These are phyloP conservation scores for Wickerhamomyces chaumierensis DNA, from an alignment of 805 yeast genomes.

Conservation along the genomic window DNA sequence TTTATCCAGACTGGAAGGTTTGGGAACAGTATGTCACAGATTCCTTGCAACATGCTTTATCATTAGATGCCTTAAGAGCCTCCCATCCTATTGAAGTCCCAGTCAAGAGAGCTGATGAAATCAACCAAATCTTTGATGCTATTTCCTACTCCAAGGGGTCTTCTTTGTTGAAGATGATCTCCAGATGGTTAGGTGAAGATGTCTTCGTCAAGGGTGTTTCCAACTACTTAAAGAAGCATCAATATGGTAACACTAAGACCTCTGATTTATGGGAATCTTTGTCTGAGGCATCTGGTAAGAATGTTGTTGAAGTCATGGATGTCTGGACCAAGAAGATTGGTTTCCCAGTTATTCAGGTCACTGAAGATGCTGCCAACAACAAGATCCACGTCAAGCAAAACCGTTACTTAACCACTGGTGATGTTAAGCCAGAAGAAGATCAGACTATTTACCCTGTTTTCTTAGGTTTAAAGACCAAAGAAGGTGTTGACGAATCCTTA, in stretches of 20 bases:
- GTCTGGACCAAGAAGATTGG: constrained; percentile 76
- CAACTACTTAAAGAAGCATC: constrained; percentile 61
- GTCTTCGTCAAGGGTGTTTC: constrained; percentile 72
- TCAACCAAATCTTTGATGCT: constrained; percentile 77
- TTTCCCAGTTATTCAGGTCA: constrained; percentile 60
- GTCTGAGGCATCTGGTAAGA: constrained; percentile 58
- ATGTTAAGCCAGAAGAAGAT: constrained; percentile 68
- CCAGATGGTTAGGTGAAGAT: constrained; percentile 71
- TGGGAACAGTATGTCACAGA: constrained; percentile 78
- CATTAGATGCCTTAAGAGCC: constrained; percentile 67
- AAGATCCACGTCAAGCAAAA: constrained; percentile 52
- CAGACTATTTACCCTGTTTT: constrained; percentile 58
- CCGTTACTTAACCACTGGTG: constrained; percentile 69
- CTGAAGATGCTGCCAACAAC: constrained; percentile 34
- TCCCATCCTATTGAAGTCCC: constrained; percentile 85
- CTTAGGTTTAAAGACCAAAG: constrained; percentile 46
- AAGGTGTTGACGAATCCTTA: constrained; percentile 49
- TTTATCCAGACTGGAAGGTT: constrained; percentile 79
- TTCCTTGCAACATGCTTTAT: constrained; percentile 62
- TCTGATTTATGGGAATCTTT: constrained; percentile 70
- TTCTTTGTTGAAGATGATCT: constrained; percentile 66
- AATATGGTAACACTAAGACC: constrained; percentile 69
- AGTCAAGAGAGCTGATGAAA: constrained; percentile 65
- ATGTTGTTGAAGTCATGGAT: constrained; percentile 64
- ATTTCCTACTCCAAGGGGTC: constrained; percentile 79